A percentile compares a stretch with the other conserved stretches of the same genome.
Conservation (phyloP, 2,329 filamentous ascomycete species). For the Paecilomyces sp. region DNA sequence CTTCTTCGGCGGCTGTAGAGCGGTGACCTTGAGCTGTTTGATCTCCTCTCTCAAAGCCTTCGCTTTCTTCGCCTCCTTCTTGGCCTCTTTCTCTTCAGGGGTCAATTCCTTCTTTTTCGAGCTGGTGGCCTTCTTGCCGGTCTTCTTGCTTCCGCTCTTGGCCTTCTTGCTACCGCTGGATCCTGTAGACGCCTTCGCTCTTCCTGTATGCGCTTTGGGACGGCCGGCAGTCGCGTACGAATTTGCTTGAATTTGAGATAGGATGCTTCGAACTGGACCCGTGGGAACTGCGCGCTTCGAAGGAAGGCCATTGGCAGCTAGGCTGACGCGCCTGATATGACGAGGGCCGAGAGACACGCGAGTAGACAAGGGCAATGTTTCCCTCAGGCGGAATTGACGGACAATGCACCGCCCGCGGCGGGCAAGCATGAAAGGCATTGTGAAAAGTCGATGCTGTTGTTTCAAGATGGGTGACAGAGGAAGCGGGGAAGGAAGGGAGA, state of each 20-base stretch:
- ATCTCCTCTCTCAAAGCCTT: constrained; percentile 21
- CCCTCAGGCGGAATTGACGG: constrained; percentile 19
- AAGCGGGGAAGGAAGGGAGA: background rate
- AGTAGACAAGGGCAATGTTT: constrained; percentile 17
- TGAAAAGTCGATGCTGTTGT: background rate
- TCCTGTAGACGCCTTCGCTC: constrained; percentile 17
- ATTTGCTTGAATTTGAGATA: constrained; percentile 15
- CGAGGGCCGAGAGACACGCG: constrained; percentile 18
- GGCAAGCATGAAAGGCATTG: constrained; percentile 26
- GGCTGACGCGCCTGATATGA: constrained; percentile 19
- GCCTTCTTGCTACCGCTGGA: constrained; percentile 6
- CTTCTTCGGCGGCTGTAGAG: constrained; percentile 28
- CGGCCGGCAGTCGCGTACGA: constrained; percentile 25
- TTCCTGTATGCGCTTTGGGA: constrained; percentile 22
- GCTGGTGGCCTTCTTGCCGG: constrained; percentile 18
- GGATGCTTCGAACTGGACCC: constrained; percentile 8
- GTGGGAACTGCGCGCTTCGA: constrained; percentile 6
- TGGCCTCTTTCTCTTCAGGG: constrained; percentile 20
- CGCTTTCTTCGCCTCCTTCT: constrained; percentile 21
- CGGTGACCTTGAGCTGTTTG: constrained; percentile 26
- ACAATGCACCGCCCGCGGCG: constrained; percentile 23
- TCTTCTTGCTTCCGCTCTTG: constrained; percentile 14
- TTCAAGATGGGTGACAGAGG: background rate
- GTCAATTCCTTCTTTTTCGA: constrained; percentile 24
- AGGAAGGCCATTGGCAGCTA: constrained; percentile 11